Evolutionary conservation across 2,329 filamentous ascomycete genomes (phyloP).

Genomic region (Colletotrichum orchidophilum): DNA sequence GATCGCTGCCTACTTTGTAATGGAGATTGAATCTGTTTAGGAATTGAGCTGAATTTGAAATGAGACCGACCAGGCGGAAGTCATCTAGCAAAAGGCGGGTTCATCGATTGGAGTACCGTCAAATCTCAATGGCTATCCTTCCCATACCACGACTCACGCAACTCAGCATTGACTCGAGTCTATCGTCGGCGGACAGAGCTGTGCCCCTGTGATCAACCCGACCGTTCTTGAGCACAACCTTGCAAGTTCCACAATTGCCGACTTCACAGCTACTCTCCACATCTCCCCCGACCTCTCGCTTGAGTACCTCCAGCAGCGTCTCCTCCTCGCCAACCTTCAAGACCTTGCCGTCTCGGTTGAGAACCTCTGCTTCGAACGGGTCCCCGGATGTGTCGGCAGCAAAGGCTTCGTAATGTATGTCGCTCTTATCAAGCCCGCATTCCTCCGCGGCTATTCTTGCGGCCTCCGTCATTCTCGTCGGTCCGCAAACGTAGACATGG

Average conservation of each 20-base stretch:
- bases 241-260: constrained; percentile 65
- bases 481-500: constrained; percentile 70
- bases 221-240: constrained; percentile 52
- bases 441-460: constrained; percentile 51
- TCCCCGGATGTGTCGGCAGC: constrained; percentile 62
- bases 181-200: constrained; percentile 56
- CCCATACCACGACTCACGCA: constrained; percentile 64
- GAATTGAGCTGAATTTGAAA: background rate
- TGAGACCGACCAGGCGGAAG: background rate
- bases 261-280: constrained; percentile 62
- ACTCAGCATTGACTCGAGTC: constrained; percentile 54
- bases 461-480: constrained; percentile 64
- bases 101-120: constrained; percentile 16
- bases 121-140: constrained; percentile 59
- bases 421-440: constrained; percentile 55
- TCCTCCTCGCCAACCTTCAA: constrained; percentile 59
- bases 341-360: constrained; percentile 47
- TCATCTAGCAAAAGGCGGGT: background rate
- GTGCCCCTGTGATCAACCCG: constrained; percentile 60
- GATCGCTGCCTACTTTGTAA: background rate
- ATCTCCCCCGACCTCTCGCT: constrained; percentile 50
- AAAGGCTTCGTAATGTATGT: constrained; percentile 71
- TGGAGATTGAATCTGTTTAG: too few species aligned
- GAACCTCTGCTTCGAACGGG: constrained; percentile 66
- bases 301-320: constrained; percentile 59